phyloP scores from a whole-genome alignment of 805 yeast species.

The Lachancea fermentati region DNA sequence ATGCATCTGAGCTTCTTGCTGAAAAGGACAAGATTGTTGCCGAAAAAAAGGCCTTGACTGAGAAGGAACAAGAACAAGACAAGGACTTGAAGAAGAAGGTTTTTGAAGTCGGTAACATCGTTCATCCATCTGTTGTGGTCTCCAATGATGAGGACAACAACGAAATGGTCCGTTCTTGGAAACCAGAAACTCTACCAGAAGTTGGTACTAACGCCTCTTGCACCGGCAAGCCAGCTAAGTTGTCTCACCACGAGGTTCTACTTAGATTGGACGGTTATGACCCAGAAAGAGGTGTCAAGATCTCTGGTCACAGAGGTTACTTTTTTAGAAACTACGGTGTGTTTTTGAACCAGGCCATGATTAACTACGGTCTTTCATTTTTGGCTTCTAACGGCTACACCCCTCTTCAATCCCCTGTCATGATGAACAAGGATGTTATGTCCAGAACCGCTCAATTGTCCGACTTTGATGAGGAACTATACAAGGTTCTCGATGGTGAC shows the following conservation, averaged over 20 bases:
- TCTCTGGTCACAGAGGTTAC: conserved; percentile 98
- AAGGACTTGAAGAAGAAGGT: conserved; percentile 69
- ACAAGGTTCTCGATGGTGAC: conserved; percentile 93
- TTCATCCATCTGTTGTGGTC: conserved; percentile 84
- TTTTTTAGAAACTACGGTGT: conserved; percentile 94
- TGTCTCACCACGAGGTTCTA: conserved; percentile 94
- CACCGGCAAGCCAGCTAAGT: conserved; percentile 65
- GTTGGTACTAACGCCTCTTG: conserved; percentile 67
- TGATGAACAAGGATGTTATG: conserved; percentile 99
- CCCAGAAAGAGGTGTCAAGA: conserved; percentile 97
- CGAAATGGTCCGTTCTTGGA: conserved; percentile 82
- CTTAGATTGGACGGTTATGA: conserved; percentile 96
- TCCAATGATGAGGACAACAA: conserved; percentile 89
- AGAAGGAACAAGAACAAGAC: conserved; percentile 77
- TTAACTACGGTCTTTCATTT: conserved; percentile 89
- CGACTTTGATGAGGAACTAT: conserved; percentile 95
- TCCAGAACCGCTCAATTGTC: conserved; percentile 98
- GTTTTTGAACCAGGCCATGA: conserved; percentile 94
- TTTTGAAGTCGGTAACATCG: conserved; percentile 86
- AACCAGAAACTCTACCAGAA: conserved; percentile 61
- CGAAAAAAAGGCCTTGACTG: conserved; percentile 61
- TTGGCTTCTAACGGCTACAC: conserved; percentile 72
- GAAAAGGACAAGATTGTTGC: conserved; percentile 71
- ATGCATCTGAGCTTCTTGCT: conserved; percentile 75
- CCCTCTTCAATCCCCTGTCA: conserved; percentile 96